Evolutionary conservation across 2,329 filamentous ascomycete species (phyloP).

Genomic region (Incumbomyces lentus): DNA sequence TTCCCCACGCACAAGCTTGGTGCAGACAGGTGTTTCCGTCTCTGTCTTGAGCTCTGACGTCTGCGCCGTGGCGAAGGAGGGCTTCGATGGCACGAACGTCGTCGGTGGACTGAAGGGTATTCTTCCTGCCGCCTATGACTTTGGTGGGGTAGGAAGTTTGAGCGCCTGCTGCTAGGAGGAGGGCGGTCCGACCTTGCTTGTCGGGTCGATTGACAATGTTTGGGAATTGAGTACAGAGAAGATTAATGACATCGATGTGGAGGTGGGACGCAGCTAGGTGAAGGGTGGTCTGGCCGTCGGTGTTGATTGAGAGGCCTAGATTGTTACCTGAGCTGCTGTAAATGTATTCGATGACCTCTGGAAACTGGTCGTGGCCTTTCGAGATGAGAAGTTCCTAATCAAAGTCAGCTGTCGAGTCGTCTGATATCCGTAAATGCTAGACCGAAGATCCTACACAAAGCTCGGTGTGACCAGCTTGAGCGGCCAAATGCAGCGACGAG

Average conservation of each 20-base stretch:
- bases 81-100: constrained; percentile 22
- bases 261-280: constrained; percentile 64
- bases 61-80: constrained; percentile 22
- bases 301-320: constrained; percentile 61
- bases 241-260: constrained; percentile 62
- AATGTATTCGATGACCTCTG: constrained; percentile 18
- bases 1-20: constrained; percentile 73
- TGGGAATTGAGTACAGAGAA: constrained; percentile 57
- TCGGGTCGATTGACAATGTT: constrained; percentile 56
- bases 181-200: constrained; percentile 47
- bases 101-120: constrained; percentile 18
- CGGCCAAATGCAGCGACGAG: constrained; percentile 73
- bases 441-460: constrained; percentile 43
- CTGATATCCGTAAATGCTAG: neutral
- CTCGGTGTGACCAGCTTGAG: constrained; percentile 57
- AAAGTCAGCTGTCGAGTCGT: constrained; percentile 3
- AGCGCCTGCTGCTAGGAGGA: constrained; percentile 32
- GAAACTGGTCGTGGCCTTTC: constrained; percentile 59
- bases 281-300: constrained; percentile 67
- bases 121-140: constrained; percentile 15
- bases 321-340: constrained; percentile 22
- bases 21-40: constrained; percentile 81
- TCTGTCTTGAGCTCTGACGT: constrained; percentile 49
- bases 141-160: constrained; percentile 12
- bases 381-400: constrained; percentile 53